phyloP scores from a whole-genome alignment of 345 rosid species.

The Gossypium bickii region DNA sequence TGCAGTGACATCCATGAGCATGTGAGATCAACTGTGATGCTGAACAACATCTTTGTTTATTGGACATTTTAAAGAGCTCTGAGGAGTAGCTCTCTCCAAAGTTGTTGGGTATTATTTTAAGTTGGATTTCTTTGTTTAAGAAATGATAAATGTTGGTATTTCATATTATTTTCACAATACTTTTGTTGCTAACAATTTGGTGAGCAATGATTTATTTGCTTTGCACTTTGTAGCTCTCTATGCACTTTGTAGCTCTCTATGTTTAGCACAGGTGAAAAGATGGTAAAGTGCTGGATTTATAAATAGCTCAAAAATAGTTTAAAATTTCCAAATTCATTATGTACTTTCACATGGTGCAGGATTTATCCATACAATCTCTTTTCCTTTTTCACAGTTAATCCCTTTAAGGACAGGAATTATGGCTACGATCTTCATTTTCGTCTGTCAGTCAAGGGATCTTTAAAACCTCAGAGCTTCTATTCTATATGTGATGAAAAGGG shows the following conservation, averaged over 20 bases:
- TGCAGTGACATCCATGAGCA: slow-evolving; percentile 12
- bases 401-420: neutral
- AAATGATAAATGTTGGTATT: neutral
- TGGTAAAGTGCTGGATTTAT: too few relatives aligned
- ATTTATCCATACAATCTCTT: too few relatives aligned
- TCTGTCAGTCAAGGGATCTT: too few relatives aligned
- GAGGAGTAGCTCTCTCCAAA: neutral
- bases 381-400: too few relatives aligned
- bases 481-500: neutral
- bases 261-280: too few relatives aligned
- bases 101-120: neutral
- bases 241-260: too few relatives aligned
- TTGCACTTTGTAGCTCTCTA: neutral
- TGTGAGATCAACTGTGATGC: slow-evolving; percentile 7
- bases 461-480: neutral
- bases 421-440: neutral
- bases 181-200: neutral
- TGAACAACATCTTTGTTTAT: neutral
- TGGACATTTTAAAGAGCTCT: neutral
- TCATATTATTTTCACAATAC: neutral
- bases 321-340: too few relatives aligned
- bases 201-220: neutral
- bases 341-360: too few relatives aligned
- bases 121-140: neutral
- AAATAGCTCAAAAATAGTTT: too few relatives aligned